A percentile compares a stretch with the other conserved stretches of the same genome.
These are phyloP conservation scores for Centaurea solstitialis DNA, from an alignment of 129 eudicot species.

Conservation along the genomic window DNA sequence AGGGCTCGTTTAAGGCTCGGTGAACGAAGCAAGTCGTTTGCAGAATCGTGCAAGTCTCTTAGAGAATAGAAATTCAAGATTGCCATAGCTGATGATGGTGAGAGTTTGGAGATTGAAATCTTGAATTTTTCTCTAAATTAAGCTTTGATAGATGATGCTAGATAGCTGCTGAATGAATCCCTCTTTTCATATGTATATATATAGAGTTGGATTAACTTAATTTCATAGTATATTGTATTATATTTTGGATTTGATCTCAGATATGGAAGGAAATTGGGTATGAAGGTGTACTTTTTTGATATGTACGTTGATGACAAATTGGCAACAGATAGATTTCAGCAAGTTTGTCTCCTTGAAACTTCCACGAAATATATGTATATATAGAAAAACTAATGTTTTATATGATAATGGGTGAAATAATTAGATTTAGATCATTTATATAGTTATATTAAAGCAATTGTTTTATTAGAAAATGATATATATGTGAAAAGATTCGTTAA, in stretches of 20 bases:
- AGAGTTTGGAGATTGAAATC: neutral
- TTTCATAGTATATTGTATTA: neutral
- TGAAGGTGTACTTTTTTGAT: constrained; percentile 39
- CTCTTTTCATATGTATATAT: constrained; percentile 9
- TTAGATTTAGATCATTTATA: neutral
- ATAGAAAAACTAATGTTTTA: neutral
- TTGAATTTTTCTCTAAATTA: neutral
- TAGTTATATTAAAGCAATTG: neutral
- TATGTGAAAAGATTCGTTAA: neutral
- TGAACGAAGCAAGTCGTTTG: constrained; percentile 63
- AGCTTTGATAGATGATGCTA: neutral
- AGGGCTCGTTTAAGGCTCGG: constrained; percentile 44
- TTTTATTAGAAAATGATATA: neutral
- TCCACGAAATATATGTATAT: neutral
- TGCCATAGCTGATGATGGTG: constrained; percentile 35
- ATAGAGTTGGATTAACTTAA: neutral
- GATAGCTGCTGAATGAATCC: neutral
- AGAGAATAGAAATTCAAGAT: constrained; percentile 50
- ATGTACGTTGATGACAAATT: constrained; percentile 28
- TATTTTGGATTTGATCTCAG: constrained; percentile 26
- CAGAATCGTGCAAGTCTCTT: constrained; percentile 62
- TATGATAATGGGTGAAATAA: neutral
- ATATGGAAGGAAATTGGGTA: constrained; percentile 41
- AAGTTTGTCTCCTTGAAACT: constrained; percentile 29
- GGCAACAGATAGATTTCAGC: constrained; percentile 26